phyloP scores from a whole-genome alignment of 306 rosid species.

The Vigna hirtella region DNA sequence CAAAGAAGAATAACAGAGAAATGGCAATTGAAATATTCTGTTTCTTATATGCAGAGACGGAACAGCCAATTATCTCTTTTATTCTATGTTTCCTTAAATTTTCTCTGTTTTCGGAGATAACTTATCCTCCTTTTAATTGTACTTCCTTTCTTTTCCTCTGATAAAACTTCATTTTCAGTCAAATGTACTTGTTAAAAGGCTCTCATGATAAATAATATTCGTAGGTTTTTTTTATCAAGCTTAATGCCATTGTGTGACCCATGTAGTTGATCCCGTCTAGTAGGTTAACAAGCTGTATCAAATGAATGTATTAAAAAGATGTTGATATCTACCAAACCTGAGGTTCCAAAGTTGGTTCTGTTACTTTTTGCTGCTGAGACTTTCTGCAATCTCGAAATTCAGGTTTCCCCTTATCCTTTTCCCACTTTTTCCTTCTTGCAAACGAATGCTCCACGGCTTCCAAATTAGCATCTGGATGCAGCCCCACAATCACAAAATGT shows the following conservation, averaged over 20 bases:
- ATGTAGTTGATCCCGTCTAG: neutral
- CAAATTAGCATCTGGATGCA: conserved; percentile 86
- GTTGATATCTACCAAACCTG: conserved; percentile 66
- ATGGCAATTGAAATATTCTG: neutral
- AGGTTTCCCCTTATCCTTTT: conserved; percentile 58
- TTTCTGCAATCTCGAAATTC: conserved; percentile 54
- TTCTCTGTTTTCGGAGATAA: conserved; percentile 33
- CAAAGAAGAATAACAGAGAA: conserved; percentile 12
- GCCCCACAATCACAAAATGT: conserved; percentile 91
- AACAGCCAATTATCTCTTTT: conserved; percentile 1
- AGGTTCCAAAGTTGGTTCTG: conserved; percentile 77
- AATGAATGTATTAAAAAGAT: conserved; percentile 14
- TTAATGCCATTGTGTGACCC: neutral
- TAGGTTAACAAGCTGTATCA: neutral
- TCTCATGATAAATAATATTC: neutral
- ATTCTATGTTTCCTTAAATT: conserved; percentile 20
- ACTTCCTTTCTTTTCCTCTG: conserved; percentile 31
- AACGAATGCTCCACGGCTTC: conserved; percentile 71
- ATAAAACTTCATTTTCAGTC: conserved; percentile 3
- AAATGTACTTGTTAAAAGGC: conserved; percentile 7
- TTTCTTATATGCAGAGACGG: conserved; percentile 17
- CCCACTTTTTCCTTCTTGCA: conserved; percentile 78
- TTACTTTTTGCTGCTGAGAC: conserved; percentile 60
- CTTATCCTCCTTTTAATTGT: conserved; percentile 2
- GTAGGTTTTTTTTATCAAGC: neutral